These are phyloP conservation scores for Amanita polypyramis DNA, from an alignment of 768 basidiomycete genomes.

Conservation along the genomic window DNA sequence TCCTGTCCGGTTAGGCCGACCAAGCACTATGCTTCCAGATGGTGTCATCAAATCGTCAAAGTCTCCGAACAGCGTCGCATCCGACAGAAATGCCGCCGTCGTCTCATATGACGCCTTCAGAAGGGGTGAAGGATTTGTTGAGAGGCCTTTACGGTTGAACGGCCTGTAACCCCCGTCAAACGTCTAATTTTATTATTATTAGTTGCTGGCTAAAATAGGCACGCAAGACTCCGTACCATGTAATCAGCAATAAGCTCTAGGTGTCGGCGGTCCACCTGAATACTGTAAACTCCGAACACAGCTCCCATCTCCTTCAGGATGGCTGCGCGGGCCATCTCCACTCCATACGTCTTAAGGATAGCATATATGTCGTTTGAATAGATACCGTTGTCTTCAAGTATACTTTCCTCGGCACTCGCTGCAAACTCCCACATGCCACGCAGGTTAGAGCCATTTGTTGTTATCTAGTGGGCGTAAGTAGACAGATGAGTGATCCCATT, in stretches of 20 bases:
- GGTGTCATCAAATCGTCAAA: constrained; percentile 89
- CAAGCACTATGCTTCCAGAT: constrained; percentile 86
- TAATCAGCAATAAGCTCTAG: constrained; percentile 97
- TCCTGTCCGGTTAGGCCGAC: constrained; percentile 81
- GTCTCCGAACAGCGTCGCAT: constrained; percentile 91
- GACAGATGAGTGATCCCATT: background rate
- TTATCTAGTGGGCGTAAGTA: constrained; percentile 33
- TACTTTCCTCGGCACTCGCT: constrained; percentile 37
- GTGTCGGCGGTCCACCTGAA: constrained; percentile 90
- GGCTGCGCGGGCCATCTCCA: constrained; percentile 89
- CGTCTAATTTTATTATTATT: constrained; percentile 42
- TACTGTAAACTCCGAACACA: constrained; percentile 92
- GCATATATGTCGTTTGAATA: constrained; percentile 96
- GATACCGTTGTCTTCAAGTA: constrained; percentile 69
- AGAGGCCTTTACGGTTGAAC: constrained; percentile 94
- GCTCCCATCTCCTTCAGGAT: constrained; percentile 87
- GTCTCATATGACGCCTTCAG: constrained; percentile 98
- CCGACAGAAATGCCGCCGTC: constrained; percentile 85
- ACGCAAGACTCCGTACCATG: constrained; percentile 57
- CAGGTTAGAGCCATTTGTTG: constrained; percentile 92
- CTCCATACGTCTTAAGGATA: constrained; percentile 85
- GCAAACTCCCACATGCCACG: constrained; percentile 78
- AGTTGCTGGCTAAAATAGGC: constrained; percentile 1
- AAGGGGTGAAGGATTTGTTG: constrained; percentile 87
- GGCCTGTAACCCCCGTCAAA: constrained; percentile 98